Evolutionary conservation across 2,329 filamentous ascomycete genomes (phyloP), one percentile per base, ranked within the genome.

Genomic region (Botrytis sinoallii): DNA sequence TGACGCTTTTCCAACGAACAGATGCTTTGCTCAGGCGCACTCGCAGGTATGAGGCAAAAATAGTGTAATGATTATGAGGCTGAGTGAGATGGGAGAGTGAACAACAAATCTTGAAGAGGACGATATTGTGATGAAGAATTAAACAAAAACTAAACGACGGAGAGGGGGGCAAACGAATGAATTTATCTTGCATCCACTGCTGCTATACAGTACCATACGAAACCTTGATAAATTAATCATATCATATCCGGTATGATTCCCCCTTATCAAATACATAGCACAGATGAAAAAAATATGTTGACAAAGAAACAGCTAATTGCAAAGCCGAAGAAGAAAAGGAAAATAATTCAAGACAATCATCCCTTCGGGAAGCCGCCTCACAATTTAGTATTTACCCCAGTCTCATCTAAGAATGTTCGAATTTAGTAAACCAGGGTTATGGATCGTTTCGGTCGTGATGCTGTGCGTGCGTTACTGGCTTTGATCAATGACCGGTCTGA

Each of bases 321-420:
- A 65, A 38, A 52, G 42, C 42, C 68, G 42, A 44, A 71, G 60
- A 68, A 38, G 61, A 61, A 57, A 57, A 63, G 65, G 55, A 70
- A 73, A 73, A 38, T 42, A 29, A 44, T 75, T 70, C 73, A 75
- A 77, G 76, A 77, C 76, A 78, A 72, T 74, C 76, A 77, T 77
- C 74, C 76, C 76, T 75, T 75, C 76, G 75, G 74, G 40, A 71
- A 73, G 74, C 74, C 74, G 73, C 75, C 74, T 73, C 70, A 48
- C 38, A 32, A 61, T 38, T 68, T 57, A 57, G n/a, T 57, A 29
- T 18, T 57, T 46, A 44, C 38, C 72, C 73, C 73, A 74, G 74
- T 70, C 76, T 67, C 44, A 66, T 60, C 69, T 64, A 74, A 74
- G 74, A 77, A 77, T 75, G 74, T 70, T 48, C 70, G 60, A 63